These are phyloP conservation scores for Venturia carpophila DNA, from an alignment of 2,329 filamentous ascomycete species.

Conservation along the genomic window DNA sequence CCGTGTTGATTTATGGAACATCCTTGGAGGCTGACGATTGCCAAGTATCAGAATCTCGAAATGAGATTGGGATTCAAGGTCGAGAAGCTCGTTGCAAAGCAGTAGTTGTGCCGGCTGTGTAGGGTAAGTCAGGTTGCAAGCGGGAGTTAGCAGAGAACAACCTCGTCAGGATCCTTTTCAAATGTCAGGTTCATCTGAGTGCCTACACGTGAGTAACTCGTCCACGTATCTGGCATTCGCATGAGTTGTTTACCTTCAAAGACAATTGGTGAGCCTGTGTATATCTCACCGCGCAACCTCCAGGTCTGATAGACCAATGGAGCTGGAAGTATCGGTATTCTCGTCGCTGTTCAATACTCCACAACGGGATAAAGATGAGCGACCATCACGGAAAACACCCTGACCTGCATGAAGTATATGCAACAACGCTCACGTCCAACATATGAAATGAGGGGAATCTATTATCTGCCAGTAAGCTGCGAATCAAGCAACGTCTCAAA, in stretches of 20 bases:
- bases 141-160: background rate
- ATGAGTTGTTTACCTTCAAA: too few species aligned
- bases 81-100: background rate
- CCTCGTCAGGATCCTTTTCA: background rate
- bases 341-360: background rate
- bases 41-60: background rate
- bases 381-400: background rate
- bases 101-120: background rate
- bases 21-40: background rate
- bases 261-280: background rate
- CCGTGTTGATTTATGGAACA: background rate
- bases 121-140: background rate
- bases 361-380: constrained; percentile 5
- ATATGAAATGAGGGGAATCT: constrained; percentile 6
- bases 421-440: background rate
- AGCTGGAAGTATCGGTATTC: background rate
- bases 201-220: background rate
- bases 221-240: background rate
- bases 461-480: constrained; percentile 4
- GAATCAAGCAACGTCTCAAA: background rate
- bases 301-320: background rate
- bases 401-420: background rate
- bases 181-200: background rate
- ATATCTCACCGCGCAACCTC: background rate
- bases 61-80: background rate